Conservation (phyloP, 495 filamentous ascomycete genomes). For the Pyrenula massariospora region DNA sequence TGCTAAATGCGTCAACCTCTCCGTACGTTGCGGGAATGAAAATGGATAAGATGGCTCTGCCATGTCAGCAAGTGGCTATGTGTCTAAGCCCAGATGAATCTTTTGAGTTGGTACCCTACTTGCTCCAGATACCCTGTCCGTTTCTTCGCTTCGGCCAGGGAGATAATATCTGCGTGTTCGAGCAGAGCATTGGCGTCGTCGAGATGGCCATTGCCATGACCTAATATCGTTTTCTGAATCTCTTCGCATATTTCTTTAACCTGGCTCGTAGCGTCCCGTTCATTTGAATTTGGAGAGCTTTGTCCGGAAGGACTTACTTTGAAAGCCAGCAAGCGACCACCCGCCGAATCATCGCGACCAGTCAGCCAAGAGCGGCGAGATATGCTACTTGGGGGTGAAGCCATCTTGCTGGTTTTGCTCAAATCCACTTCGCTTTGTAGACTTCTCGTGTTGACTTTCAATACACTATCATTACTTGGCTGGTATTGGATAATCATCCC, state of each 20-base stretch:
- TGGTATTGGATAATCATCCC: constrained; percentile 71
- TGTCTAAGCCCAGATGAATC: constrained; percentile 83
- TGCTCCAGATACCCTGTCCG: constrained; percentile 80
- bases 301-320: constrained; percentile 20
- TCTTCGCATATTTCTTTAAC: constrained; percentile 42
- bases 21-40: too few relatives aligned
- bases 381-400: constrained; percentile 15
- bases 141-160: constrained; percentile 70
- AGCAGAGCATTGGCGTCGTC: constrained; percentile 25
- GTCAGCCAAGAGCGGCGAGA: constrained; percentile 29
- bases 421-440: constrained; percentile 43
- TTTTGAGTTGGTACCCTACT: constrained; percentile 76
- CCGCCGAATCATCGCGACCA: constrained; percentile 18
- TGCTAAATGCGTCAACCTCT: too few relatives aligned
- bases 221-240: constrained; percentile 34
- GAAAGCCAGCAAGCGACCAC: constrained; percentile 42
- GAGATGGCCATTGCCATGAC: constrained; percentile 10
- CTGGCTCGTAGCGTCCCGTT: constrained; percentile 1
- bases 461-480: constrained; percentile 50
- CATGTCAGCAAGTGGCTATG: too few relatives aligned
- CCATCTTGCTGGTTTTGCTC: neutral
- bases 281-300: neutral
- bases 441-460: constrained; percentile 73
- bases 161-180: constrained; percentile 68
- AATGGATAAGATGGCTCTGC: too few relatives aligned